Evolutionary conservation across 768 basidiomycete species (phyloP).

Genomic region (Leccinum barrowsii): DNA sequence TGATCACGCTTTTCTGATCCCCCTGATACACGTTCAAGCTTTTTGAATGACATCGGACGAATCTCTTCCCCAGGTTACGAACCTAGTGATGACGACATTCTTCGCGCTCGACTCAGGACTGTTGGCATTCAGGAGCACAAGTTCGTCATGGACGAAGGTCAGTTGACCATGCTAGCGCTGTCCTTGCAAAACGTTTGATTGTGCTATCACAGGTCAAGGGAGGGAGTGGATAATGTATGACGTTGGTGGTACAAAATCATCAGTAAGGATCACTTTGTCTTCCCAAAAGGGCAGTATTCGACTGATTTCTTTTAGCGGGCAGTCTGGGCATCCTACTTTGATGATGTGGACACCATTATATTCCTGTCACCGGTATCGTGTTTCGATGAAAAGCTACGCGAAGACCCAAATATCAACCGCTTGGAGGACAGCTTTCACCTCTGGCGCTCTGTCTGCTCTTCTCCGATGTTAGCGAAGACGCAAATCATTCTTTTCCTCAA

Average conservation of each 20-base stretch:
- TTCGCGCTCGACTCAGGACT: constrained; percentile 75
- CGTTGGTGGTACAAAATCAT: constrained; percentile 72
- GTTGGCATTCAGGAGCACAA: constrained; percentile 75
- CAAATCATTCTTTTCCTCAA: constrained; percentile 57
- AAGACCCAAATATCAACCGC: constrained; percentile 66
- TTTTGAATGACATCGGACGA: constrained; percentile 65
- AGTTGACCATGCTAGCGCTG: constrained; percentile 12
- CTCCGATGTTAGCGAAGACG: constrained; percentile 57
- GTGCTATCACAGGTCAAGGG: constrained; percentile 43
- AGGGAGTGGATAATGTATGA: constrained; percentile 81
- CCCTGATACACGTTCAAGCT: constrained; percentile 39
- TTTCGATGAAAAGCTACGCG: constrained; percentile 76
- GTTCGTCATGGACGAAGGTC: constrained; percentile 64
- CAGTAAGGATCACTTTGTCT: constrained; percentile 35
- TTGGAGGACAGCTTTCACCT: constrained; percentile 74
- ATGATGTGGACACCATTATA: constrained; percentile 81
- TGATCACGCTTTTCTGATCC: constrained; percentile 6
- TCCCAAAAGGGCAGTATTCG: not conserved
- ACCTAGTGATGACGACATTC: constrained; percentile 72
- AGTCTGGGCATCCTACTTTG: constrained; percentile 80
- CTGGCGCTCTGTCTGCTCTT: constrained; percentile 72
- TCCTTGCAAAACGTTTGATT: not conserved
- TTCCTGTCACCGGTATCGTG: constrained; percentile 73
- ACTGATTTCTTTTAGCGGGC: constrained; percentile 43
- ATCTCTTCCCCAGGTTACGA: constrained; percentile 61